phyloP scores from a whole-genome alignment of 2,329 filamentous ascomycete genomes.

The Colletotrichum tropicicola region DNA sequence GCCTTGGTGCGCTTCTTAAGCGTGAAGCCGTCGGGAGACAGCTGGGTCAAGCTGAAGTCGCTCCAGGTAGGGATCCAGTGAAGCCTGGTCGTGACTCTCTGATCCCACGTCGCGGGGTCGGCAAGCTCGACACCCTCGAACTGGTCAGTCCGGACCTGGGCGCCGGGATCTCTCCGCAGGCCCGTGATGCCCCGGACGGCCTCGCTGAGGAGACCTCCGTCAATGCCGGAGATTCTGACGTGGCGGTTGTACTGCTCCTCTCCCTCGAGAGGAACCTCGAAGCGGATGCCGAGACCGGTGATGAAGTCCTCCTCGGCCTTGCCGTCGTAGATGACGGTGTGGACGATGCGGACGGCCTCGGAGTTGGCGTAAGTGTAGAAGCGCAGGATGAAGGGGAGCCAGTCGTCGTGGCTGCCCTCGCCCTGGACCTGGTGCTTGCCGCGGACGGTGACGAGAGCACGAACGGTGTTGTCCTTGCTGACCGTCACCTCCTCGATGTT shows the following conservation, averaged over 20 bases:
- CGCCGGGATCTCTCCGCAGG: slow-evolving; percentile 62
- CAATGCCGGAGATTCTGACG: slow-evolving; percentile 62
- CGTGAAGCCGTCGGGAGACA: slow-evolving; percentile 68
- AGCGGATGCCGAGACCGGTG: slow-evolving; percentile 61
- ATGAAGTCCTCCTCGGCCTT: slow-evolving; percentile 60
- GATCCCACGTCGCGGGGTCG: slow-evolving; percentile 55
- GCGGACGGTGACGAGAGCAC: slow-evolving; percentile 56
- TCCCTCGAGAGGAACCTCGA: slow-evolving; percentile 61
- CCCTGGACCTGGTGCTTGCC: slow-evolving; percentile 46
- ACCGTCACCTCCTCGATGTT: slow-evolving; percentile 60
- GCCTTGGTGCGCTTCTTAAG: slow-evolving; percentile 67
- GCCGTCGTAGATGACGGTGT: slow-evolving; percentile 65
- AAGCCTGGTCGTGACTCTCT: slow-evolving; percentile 52
- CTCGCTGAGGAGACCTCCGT: slow-evolving; percentile 65
- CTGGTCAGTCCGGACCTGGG: slow-evolving; percentile 57
- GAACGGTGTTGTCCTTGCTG: slow-evolving; percentile 49
- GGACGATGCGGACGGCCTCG: slow-evolving; percentile 61
- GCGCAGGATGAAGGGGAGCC: slow-evolving; percentile 63
- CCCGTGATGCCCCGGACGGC: slow-evolving; percentile 69
- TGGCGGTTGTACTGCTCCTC: slow-evolving; percentile 68
- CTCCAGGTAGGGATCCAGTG: slow-evolving; percentile 68
- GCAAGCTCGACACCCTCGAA: slow-evolving; percentile 55
- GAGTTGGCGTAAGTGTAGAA: slow-evolving; percentile 69
- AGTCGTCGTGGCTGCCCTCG: slow-evolving; percentile 49
- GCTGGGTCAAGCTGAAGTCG: slow-evolving; percentile 64